Evolutionary conservation across 306 rosid genomes (phyloP).

Genomic region (Rosa lucieae): DNA sequence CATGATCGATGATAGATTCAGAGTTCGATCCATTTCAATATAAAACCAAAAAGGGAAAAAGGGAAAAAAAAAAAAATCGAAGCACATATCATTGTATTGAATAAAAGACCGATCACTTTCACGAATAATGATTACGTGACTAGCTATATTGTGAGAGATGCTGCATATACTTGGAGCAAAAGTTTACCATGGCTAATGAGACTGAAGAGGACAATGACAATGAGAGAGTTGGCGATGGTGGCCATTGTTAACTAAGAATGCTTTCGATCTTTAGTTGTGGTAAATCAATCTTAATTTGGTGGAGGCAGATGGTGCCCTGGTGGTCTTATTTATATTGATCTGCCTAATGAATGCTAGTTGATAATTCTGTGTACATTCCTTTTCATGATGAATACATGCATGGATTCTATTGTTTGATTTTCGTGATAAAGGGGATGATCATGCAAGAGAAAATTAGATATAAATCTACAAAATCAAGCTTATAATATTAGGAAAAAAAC

Average conservation of each 20-base stretch:
- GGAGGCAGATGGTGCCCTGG: neutral
- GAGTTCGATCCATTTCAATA: neutral
- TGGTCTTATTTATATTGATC: neutral
- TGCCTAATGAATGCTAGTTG: neutral
- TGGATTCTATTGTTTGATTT: neutral
- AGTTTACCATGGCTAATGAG: constrained; percentile 34
- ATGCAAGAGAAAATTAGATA: no score
- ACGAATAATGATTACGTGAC: no score
- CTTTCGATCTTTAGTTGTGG: neutral
- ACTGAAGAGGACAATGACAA: constrained; percentile 21
- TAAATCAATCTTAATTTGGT: neutral
- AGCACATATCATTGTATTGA: neutral
- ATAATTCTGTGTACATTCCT: neutral
- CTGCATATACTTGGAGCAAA: neutral
- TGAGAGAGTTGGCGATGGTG: constrained; percentile 3
- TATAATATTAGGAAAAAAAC: no score
- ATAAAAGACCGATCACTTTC: neutral
- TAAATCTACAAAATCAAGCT: no score
- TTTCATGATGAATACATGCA: neutral
- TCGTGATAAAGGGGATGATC: neutral
- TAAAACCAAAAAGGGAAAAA: no score
- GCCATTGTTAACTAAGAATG: constrained; percentile 13
- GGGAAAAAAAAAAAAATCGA: no score
- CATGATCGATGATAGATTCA: neutral
- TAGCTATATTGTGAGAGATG: neutral